Percentiles rank a stretch among this genome's conserved stretches.
Conservation (phyloP, 768 basidiomycete species). For the Hysterangium stoloniferum region DNA sequence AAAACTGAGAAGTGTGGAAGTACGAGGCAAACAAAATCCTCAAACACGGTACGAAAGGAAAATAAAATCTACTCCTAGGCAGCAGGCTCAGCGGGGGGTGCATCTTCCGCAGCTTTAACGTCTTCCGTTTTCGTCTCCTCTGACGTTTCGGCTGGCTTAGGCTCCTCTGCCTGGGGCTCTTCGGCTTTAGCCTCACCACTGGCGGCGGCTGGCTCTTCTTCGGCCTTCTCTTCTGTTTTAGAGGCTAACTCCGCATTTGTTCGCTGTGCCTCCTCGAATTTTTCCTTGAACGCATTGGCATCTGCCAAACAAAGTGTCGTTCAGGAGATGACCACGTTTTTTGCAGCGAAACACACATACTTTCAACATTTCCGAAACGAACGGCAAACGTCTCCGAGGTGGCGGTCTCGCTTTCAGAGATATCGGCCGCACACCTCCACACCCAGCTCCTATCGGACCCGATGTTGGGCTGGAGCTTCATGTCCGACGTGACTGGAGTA, state of each 20-base stretch:
- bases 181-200: constrained; percentile 17
- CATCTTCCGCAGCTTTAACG: constrained; percentile 24
- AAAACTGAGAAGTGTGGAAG: not conserved
- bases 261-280: constrained; percentile 80
- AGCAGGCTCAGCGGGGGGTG: constrained; percentile 24
- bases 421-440: constrained; percentile 95
- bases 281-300: constrained; percentile 81
- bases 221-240: constrained; percentile 18
- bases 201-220: constrained; percentile 21
- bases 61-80: constrained; percentile 18
- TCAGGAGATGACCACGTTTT: not conserved
- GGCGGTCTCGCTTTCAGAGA: constrained; percentile 73
- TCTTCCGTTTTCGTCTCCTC: constrained; percentile 24
- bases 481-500: constrained; percentile 69
- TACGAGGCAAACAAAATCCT: not conserved
- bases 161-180: constrained; percentile 19
- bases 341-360: constrained; percentile 40
- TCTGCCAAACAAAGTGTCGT: constrained; percentile 33
- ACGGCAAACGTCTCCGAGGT: constrained; percentile 95
- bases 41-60: not conserved
- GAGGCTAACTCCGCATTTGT: constrained; percentile 44
- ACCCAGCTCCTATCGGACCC: constrained; percentile 99
- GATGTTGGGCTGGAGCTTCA: constrained; percentile 95
- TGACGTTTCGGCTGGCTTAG: constrained; percentile 10
- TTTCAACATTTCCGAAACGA: constrained; percentile 94